Percentiles rank a stretch among this genome's conserved stretches.
Evolutionary conservation across 1,284 basidiomycete genomes (phyloP).

Genomic region (Sanguinoderma infundibulare): DNA sequence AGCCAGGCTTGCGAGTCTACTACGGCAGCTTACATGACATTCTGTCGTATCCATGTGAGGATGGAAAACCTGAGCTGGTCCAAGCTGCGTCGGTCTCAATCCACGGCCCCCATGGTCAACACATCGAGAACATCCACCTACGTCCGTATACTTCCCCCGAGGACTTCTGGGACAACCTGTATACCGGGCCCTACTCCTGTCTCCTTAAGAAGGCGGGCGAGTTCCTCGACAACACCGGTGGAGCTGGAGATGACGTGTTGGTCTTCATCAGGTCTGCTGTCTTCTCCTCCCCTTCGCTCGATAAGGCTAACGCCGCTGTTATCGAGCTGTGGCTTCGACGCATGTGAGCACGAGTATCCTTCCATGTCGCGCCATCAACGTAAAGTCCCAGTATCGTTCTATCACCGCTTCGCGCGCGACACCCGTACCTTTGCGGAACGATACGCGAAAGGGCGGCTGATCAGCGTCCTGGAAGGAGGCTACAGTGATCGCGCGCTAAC

Average conservation of each 20-base stretch:
- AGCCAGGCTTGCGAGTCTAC: constrained; percentile 72
- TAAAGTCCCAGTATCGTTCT: constrained; percentile 90
- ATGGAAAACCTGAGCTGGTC: constrained; percentile 79
- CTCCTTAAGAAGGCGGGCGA: constrained; percentile 76
- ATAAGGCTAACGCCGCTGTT: background rate
- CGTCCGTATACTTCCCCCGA: constrained; percentile 73
- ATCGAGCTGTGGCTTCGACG: constrained; percentile 87
- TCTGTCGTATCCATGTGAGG: constrained; percentile 93
- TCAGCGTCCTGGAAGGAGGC: constrained; percentile 94
- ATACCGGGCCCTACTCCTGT: constrained; percentile 68
- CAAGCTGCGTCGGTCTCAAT: constrained; percentile 86
- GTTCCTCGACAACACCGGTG: constrained; percentile 74
- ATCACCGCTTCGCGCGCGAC: constrained; percentile 83
- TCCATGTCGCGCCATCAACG: constrained; percentile 94
- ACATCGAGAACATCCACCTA: constrained; percentile 92
- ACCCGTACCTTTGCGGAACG: constrained; percentile 68
- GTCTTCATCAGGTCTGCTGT: constrained; percentile 80
- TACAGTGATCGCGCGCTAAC: constrained; percentile 90
- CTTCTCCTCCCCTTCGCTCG: no score
- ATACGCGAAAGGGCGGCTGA: constrained; percentile 72
- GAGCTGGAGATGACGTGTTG: constrained; percentile 72
- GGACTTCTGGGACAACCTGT: constrained; percentile 82
- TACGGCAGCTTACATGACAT: constrained; percentile 94
- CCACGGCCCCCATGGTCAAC: constrained; percentile 86
- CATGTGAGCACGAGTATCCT: constrained; percentile 88